Conservation (phyloP, 2,329 filamentous ascomycete species). For the Sporothrix brasiliensis region DNA sequence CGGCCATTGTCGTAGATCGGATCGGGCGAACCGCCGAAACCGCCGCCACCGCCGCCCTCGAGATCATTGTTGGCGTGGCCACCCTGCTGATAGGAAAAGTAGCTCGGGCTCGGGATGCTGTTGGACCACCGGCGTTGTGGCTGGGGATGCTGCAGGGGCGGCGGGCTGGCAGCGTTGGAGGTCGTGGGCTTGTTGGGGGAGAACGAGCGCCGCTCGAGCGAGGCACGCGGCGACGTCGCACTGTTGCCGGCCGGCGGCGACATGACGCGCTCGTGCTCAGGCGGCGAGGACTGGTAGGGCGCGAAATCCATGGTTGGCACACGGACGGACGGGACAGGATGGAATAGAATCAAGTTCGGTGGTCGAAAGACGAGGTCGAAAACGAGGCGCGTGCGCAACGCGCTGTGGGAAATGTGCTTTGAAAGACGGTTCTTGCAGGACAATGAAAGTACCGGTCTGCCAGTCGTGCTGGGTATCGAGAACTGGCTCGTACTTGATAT, state of each 20-base stretch:
- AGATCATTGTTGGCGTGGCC: conserved; percentile 36
- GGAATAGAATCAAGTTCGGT: not conserved
- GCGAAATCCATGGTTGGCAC: conserved; percentile 80
- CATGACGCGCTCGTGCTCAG: conserved; percentile 78
- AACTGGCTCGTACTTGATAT: not conserved
- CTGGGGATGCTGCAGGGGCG: conserved; percentile 57
- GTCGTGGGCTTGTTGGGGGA: conserved; percentile 51
- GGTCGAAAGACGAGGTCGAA: not conserved
- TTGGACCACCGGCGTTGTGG: conserved; percentile 60
- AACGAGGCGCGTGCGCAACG: conserved; percentile 9
- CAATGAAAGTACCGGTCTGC: not conserved
- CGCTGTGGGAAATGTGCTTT: not conserved
- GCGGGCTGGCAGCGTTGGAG: conserved; percentile 47
- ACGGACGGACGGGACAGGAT: not conserved
- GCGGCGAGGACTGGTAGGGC: conserved; percentile 90
- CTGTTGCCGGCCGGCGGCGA: conserved; percentile 64
- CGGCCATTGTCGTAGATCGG: conserved; percentile 48
- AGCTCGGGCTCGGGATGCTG: conserved; percentile 45
- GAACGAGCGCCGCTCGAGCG: conserved; percentile 62
- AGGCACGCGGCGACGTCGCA: conserved; percentile 56
- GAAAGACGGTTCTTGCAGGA: not conserved
- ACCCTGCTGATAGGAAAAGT: conserved; percentile 40
- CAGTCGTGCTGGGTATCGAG: not conserved
- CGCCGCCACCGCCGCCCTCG: conserved; percentile 37
- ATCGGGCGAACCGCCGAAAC: conserved; percentile 35